A percentile compares a stretch with the other conserved stretches of the same genome.
Evolutionary conservation across 1,139 yeast species (phyloP).

Genomic region (Lodderomyces parapsilosis): DNA sequence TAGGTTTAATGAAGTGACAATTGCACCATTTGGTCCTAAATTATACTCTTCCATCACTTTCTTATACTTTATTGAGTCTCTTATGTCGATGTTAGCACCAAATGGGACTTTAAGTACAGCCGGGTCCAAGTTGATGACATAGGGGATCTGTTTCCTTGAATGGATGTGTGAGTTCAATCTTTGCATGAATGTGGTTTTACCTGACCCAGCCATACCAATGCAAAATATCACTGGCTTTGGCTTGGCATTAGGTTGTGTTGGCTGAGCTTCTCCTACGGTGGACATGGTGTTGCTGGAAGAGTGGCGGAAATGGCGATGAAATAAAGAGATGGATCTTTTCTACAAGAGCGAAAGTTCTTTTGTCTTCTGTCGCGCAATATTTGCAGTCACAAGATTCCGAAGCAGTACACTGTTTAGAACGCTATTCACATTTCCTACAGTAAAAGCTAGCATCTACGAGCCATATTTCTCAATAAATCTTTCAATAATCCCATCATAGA

Average conservation of each 20-base stretch:
- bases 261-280: background rate
- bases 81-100: constrained; percentile 90
- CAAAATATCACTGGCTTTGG: constrained; percentile 59
- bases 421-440: no score
- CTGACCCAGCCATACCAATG: constrained; percentile 97
- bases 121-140: constrained; percentile 92
- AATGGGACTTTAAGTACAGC: constrained; percentile 92
- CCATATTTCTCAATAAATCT: constrained; percentile 46
- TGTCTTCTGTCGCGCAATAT: constrained; percentile 2
- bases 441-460: background rate
- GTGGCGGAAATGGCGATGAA: background rate
- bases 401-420: no score
- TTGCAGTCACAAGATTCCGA: background rate
- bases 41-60: constrained; percentile 93
- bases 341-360: background rate
- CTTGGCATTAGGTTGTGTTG: background rate
- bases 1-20: constrained; percentile 88
- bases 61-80: constrained; percentile 94
- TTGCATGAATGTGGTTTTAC: constrained; percentile 98
- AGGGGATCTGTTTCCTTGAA: constrained; percentile 64
- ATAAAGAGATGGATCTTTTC: background rate
- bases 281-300: constrained; percentile 2
- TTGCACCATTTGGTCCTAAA: constrained; percentile 97
- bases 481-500: constrained; percentile 62
- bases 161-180: constrained; percentile 88